Conservation (phyloP, 75 land plant genomes). For the Cryptomeria japonica region DNA sequence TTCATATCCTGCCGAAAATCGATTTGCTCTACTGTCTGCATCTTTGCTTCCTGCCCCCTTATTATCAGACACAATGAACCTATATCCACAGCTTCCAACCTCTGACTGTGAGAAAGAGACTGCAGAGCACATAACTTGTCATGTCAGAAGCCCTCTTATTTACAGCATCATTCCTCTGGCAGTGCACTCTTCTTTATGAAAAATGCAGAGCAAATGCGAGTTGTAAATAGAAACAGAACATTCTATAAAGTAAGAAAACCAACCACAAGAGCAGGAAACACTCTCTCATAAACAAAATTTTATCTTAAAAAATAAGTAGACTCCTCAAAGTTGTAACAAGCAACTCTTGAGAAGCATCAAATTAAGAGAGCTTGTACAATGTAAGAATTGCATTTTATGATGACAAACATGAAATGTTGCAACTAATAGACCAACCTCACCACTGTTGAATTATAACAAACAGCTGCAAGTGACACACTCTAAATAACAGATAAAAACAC, state of each 20-base stretch:
- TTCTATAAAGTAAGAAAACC: not conserved
- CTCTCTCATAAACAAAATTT: not conserved
- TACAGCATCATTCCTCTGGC: not conserved
- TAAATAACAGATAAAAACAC: not conserved
- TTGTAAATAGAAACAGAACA: not conserved
- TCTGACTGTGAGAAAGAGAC: slow-evolving; percentile 29
- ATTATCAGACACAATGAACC: slow-evolving; percentile 31
- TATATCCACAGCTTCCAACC: slow-evolving; percentile 26
- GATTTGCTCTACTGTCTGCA: slow-evolving; percentile 20
- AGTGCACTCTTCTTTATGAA: not conserved
- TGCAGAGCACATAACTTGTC: slow-evolving; percentile 13
- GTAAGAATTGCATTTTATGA: not conserved
- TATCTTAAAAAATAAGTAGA: not conserved
- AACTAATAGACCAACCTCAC: not conserved
- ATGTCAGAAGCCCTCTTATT: not conserved
- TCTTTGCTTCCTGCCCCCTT: slow-evolving; percentile 34
- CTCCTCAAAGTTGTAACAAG: not conserved
- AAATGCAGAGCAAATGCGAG: not conserved
- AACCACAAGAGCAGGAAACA: not conserved
- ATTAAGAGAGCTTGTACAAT: not conserved
- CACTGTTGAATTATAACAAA: not conserved
- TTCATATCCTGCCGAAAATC: not conserved
- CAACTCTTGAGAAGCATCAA: not conserved
- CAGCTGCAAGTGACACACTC: not conserved
- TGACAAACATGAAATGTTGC: not conserved